Evolutionary conservation across 1,284 basidiomycete genomes (phyloP), one percentile per base, ranked within the genome.

Genomic region (Vanrija sp.): DNA sequence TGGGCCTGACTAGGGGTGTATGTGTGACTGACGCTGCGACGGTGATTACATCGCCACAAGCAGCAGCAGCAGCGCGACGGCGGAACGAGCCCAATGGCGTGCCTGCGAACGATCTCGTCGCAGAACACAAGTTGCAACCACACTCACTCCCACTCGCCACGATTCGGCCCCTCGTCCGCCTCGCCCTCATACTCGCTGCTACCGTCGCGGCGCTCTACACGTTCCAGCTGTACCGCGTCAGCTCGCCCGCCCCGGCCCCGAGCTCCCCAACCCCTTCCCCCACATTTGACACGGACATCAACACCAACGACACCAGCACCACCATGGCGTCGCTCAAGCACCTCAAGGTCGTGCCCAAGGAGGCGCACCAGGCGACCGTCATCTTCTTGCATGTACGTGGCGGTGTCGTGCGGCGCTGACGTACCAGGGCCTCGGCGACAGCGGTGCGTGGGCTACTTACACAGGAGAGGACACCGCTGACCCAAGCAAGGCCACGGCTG

Each of bases 321-420:
- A 18, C 23, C 6, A 69, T 68, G 65, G 51, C 66, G 15, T 54
- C 67, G 5, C 61, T 75, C 45, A 75, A 75, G 55, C 71, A 75
- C 56, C 66, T 75, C 55, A 73, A 73, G 49, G 57, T 75, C 43
- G 56, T 65, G 34, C 69, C 73, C 18, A 73, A 72, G 53, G 73
- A 69, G 26, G 71, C 67, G 61, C 91, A 94, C 74, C 86, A 88
- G 3, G 89, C 90, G 5, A 92, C 89, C 2, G 84, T 94, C 62
- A 88, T 95, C 68, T 91, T 94, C 73, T 78, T 90, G 38, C 92
- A 95, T 80, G 88, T 91, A 72, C 65, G 85, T 77, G 28, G 38
- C n/a, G 5, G 7, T 29, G 44, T 23, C 5, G 34, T 25, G 18
- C 10, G 26, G 14, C 2, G 38, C 51, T 57, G 48, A 54, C 52